Base-by-base conservation (phyloP, 164 flowering plant genomes). In the Vitis vinifera region DNA sequence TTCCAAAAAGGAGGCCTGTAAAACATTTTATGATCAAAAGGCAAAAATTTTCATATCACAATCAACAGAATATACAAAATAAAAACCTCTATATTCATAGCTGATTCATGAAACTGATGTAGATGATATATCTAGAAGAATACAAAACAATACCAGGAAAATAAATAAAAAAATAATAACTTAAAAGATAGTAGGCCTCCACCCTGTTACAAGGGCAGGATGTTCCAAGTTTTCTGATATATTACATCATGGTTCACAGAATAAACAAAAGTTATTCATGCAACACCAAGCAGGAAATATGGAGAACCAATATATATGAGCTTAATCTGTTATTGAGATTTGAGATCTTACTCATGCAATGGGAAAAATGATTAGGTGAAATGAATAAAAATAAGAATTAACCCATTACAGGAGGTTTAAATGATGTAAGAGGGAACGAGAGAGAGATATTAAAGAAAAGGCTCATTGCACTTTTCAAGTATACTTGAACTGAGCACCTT, bases 1-100 rank as follows among this genome's bases (percentile, higher is more conserved):
- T 48, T 55, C 79, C 79, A 81, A 4, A n/a, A 16, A 16, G 7
- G 17, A 55, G 67, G 68, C 73, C 73, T 70, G 55, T 51, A 29
- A 68, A 29, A 15, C 8, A 51, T 60, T 52, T 8, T 50, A 69
- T 27, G 29, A 51, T 29, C 37, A 60, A 31, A 51, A 58, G 23
- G 53, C 6, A 3, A 23, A 37, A 37, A 37, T 4, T 37, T 47
- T 57, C 63, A 68, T 10, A 27, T 68, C 1, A 11, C 47, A 57
- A 3, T 48, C 14, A 17, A 67, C 29, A 27, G 10, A 8, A 13
- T 0, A 6, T 48, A 65, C 29, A 15, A 14, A 14, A 63, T 9
- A 63, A 48, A 67, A 16, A 61, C 15, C 14, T 23, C 44, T 27
- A 59, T 27, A 59, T 27, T 58, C 7, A 49, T n/a, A 31, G 65